Base-by-base conservation (phyloP, 495 filamentous ascomycete species). In the Hypoxylon trugodes region DNA sequence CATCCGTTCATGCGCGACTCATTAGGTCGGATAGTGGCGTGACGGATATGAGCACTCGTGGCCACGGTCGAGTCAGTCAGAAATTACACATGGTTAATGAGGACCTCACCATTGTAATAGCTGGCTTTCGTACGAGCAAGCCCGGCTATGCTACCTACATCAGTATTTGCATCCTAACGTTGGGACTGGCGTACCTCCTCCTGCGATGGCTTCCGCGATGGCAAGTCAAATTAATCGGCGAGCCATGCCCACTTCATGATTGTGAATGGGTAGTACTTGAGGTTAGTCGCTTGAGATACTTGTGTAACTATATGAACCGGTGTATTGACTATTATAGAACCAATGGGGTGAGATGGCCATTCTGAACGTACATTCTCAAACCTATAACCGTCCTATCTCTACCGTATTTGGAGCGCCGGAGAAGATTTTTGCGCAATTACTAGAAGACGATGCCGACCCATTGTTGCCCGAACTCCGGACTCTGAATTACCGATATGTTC, bases 241-340 rank as follows among this genome's bases (percentile, higher is more conserved):
- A 78, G 51, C 76, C 84, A 16, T 82, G 83, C 9, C 79, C 89
- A 1, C 74, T 99, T 24, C 76, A 83, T 18, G 86, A 89, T 30
- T 93, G 91, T 67, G 76, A 87, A 48, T 99, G 96, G 95, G 90
- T 96, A 46, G 94, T 94, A 28, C 83, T 97, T 66, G 96, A 94
- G 61, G 82, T 89, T 82, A 65, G 67, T 76, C 53, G 7, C 30
- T 47, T 41, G 41, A 42, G 40, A 62, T n/a, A 40, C 6, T 21
- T 32, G n/a, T 40, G 6, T 48, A 22, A 21, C 16, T 41, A 38
- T 45, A 10, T 43, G 15, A 13, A 21, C 8, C 28, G 25, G 41
- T 41, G 47, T 67, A 22, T 63, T 85, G 18, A 68, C 38, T 6
- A 16, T 16, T 25, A 45, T 59, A 73, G 85, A 96, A 98, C 67